These are phyloP conservation scores for Apophysomyces sp. DNA, from an alignment of 371 early-diverging fungal species.

Conservation along the genomic window DNA sequence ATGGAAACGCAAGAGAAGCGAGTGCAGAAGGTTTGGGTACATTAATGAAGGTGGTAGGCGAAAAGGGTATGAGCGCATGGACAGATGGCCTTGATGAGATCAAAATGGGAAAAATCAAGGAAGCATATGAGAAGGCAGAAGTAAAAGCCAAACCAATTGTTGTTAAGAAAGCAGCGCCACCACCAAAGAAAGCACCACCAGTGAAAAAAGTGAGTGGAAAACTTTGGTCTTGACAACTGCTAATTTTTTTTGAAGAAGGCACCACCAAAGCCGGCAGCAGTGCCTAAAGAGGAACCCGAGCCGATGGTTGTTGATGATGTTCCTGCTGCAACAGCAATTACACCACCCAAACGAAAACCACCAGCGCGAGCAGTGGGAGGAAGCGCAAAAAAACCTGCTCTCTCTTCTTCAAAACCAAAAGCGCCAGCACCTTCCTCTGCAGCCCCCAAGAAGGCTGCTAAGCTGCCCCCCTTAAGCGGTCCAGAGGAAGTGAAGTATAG, in stretches of 20 bases:
- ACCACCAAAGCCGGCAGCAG: conserved; percentile 12
- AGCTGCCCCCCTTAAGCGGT: conserved; percentile 34
- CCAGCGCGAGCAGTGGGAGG: conserved; percentile 43
- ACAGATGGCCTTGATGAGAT: conserved; percentile 86
- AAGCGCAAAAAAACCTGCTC: conserved; percentile 51
- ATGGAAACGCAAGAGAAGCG: conserved; percentile 83
- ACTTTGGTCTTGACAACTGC: conserved; percentile 4
- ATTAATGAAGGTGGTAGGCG: conserved; percentile 84
- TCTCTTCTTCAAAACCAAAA: conserved; percentile 41
- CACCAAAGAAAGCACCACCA: conserved; percentile 22
- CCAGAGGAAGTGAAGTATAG: conserved; percentile 72
- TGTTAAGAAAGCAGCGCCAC: conserved; percentile 44
- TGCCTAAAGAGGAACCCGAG: conserved; percentile 24
- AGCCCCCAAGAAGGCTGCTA: conserved; percentile 51
- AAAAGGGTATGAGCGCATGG: conserved; percentile 69
- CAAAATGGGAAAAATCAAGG: conserved; percentile 84
- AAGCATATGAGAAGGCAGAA: conserved; percentile 82
- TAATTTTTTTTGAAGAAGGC: no score
- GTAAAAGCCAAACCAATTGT: conserved; percentile 62
- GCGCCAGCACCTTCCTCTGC: conserved; percentile 42
- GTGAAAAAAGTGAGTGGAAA: conserved; percentile 12
- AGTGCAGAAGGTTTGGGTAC: conserved; percentile 89
- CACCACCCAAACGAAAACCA: conserved; percentile 69
- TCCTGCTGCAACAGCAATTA: conserved; percentile 32
- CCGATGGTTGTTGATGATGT: conserved; percentile 27